phyloP scores from a whole-genome alignment of 371 early-diverging fungal genomes.

The Syncephalis fuscata region DNA sequence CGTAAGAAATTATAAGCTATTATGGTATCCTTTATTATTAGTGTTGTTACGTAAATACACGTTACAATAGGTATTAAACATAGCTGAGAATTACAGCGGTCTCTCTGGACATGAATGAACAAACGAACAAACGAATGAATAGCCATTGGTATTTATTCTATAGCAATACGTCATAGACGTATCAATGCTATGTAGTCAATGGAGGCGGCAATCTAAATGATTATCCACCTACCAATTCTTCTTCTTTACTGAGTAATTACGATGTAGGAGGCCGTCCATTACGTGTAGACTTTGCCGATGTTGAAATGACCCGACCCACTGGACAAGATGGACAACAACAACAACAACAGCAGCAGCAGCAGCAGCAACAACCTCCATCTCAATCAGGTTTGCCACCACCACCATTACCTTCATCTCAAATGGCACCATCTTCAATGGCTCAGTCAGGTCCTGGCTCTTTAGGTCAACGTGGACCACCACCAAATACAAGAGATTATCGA shows the following conservation, averaged over 20 bases:
- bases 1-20: conserved; percentile 35
- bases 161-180: too few species aligned
- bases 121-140: too few species aligned
- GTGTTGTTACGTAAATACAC: too few species aligned
- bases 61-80: too few species aligned
- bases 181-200: too few species aligned
- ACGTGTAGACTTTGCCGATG: conserved; percentile 73
- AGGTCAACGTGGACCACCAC: neutral
- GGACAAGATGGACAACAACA: conserved; percentile 7
- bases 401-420: neutral
- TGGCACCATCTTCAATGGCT: neutral
- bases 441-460: neutral
- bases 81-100: neutral
- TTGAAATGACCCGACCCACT: conserved; percentile 19
- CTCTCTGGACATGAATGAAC: neutral
- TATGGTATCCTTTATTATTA: too few species aligned
- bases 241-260: conserved; percentile 39
- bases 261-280: conserved; percentile 68
- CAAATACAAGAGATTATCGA: too few species aligned
- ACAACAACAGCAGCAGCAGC: conserved; percentile 7
- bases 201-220: too few species aligned
- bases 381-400: neutral
- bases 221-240: neutral
- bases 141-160: too few species aligned
- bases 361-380: neutral